Conservation (phyloP, 108 stramenopile species). For the Cyclotella atomus region DNA sequence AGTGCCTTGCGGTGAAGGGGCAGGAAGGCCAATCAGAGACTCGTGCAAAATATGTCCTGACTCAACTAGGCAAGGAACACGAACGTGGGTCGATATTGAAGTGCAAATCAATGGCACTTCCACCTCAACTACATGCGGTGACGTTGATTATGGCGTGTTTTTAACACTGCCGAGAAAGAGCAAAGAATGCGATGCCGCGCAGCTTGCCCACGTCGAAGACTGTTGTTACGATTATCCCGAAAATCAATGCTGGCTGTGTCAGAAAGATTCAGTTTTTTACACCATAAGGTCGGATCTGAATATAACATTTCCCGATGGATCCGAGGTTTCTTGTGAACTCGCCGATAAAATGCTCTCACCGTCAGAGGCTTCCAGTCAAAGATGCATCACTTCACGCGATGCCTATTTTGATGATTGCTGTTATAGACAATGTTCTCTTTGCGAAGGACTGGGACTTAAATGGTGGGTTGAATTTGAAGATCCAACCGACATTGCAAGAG, state of each 20-base stretch:
- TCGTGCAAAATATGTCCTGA: constrained; percentile 52
- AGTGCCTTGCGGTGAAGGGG: constrained; percentile 42
- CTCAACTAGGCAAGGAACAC: constrained; percentile 36
- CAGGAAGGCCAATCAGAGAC: constrained; percentile 10
- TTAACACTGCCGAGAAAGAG: constrained; percentile 32
- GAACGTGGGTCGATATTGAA: constrained; percentile 44
- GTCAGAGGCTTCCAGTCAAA: constrained; percentile 28
- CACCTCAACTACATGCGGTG: constrained; percentile 41
- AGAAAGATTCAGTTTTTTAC: constrained; percentile 30
- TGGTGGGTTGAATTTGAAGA: constrained; percentile 54
- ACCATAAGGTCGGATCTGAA: constrained; percentile 40
- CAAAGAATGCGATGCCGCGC: constrained; percentile 40
- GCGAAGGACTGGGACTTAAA: constrained; percentile 37
- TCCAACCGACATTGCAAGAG: not conserved
- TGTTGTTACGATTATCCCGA: constrained; percentile 46
- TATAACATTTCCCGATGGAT: constrained; percentile 33
- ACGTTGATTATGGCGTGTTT: constrained; percentile 39
- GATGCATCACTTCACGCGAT: constrained; percentile 36
- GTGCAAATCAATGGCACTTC: constrained; percentile 42
- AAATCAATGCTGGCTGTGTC: constrained; percentile 39
- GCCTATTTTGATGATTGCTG: constrained; percentile 36
- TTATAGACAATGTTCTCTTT: constrained; percentile 34
- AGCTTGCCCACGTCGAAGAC: constrained; percentile 15
- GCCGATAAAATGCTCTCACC: constrained; percentile 45
- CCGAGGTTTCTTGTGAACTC: constrained; percentile 24